Base-by-base conservation (phyloP, 1,284 basidiomycete genomes). In the Peniophora sp. region DNA sequence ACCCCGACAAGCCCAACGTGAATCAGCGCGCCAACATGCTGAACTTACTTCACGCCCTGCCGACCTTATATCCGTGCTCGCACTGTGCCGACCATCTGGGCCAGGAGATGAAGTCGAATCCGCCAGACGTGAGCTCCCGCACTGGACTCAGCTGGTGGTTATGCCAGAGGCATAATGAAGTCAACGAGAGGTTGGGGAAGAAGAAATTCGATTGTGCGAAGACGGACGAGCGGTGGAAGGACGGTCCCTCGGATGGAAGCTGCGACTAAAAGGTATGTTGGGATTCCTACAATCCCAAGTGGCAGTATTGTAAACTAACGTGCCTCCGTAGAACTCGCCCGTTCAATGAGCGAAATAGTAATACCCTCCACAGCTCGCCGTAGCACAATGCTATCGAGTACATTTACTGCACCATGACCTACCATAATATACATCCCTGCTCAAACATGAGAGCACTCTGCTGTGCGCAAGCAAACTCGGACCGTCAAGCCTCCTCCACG, bases 91-190 rank as follows among this genome's bases (percentile, higher is more conserved):
- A 73, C 32, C 88, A 97, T 67, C 81, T 96, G 51, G 84, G 79
- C 22, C 70, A 79, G 57, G 79, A 85, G 60, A 78, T 93, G 55
- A 71, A 74, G 57, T 63, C 58, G 17, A 67, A 80, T 59, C 85
- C 88, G 42, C 91, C 91, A 2, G 85, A 92, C 59, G 85, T 92
- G 17, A 78, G 75, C 56, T 77, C 82, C 37, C 71, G 90, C 51
- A 71, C 68, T 2, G 78, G 72, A 44, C 68, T 97, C 55, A 90
- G 88, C 60, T 69, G 72, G 57, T 97, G 93, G 93, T 72, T 97
- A 56, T 97, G 94, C 63, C 78, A 88, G 68, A 72, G 88, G 59
- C 94, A 97, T 66, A 97, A 97, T 61, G 86, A 88, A 60, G 92
- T 97, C 47, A 97, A 96, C 61, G 72, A 72, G 60, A 82, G 85